Percentiles rank a stretch among this genome's conserved stretches.
Conservation (phyloP, 1,284 basidiomycete genomes). For the Ceratorhiza oryzae-sativae region DNA sequence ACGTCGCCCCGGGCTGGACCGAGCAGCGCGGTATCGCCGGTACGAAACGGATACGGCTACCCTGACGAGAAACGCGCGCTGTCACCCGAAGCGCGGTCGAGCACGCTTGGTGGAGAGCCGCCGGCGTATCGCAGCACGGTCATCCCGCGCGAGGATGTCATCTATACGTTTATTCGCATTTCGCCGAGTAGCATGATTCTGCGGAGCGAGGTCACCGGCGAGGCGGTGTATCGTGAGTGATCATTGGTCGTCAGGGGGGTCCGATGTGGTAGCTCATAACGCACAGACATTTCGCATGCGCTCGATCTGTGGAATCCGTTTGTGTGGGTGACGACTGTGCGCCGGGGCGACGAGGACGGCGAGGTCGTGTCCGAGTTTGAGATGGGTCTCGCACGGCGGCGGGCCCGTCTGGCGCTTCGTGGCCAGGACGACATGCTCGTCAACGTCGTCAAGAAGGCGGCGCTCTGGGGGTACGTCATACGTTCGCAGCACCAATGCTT, state of each 20-base stretch:
- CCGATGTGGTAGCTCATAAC: not conserved
- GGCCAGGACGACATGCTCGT: slow-evolving; percentile 37
- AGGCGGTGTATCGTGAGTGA: slow-evolving; percentile 26
- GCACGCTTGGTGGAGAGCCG: slow-evolving; percentile 12
- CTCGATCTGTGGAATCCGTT: slow-evolving; percentile 32
- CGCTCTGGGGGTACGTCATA: slow-evolving; percentile 16
- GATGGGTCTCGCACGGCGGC: slow-evolving; percentile 27
- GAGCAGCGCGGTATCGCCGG: slow-evolving; percentile 1
- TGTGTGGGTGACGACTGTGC: slow-evolving; percentile 31
- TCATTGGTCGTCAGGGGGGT: not conserved
- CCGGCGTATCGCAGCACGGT: slow-evolving; percentile 17
- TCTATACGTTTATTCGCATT: slow-evolving; percentile 18
- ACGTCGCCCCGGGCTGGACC: slow-evolving; percentile 22
- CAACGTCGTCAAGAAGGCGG: slow-evolving; percentile 29
- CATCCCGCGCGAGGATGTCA: slow-evolving; percentile 31
- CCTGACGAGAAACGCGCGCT: slow-evolving; percentile 33
- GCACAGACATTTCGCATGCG: slow-evolving; percentile 17
- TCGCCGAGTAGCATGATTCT: slow-evolving; percentile 13
- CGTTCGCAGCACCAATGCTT: not conserved
- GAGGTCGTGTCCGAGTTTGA: slow-evolving; percentile 34
- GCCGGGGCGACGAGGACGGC: slow-evolving; percentile 25
- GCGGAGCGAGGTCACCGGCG: slow-evolving; percentile 30
- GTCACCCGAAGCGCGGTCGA: slow-evolving; percentile 16
- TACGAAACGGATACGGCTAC: slow-evolving; percentile 12
- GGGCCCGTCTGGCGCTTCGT: slow-evolving; percentile 22